Conservation (phyloP, 1,139 yeast genomes). For the Suhomyces bolitotheri region DNA sequence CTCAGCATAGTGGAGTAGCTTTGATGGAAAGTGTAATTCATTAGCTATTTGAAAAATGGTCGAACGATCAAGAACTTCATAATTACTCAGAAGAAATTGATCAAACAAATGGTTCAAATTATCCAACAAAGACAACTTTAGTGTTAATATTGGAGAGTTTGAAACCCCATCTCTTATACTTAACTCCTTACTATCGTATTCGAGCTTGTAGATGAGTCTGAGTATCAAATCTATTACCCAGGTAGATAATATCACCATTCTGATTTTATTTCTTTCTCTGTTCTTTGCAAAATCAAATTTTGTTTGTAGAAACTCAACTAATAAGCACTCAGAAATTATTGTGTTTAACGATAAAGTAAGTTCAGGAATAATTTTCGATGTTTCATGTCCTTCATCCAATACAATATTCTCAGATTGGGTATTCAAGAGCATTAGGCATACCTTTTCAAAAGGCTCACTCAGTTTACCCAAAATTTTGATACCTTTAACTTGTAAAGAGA, state of each 20-base stretch:
- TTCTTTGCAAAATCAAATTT: conserved; percentile 48
- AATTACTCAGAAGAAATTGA: conserved; percentile 52
- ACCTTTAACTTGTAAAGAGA: conserved; percentile 48
- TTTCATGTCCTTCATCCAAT: background rate
- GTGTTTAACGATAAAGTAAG: conserved; percentile 4
- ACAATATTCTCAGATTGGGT: conserved; percentile 15
- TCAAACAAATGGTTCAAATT: conserved; percentile 41
- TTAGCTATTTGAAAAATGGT: conserved; percentile 74
- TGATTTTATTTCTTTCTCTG: conserved; percentile 46
- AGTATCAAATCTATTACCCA: conserved; percentile 75
- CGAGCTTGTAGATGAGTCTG: conserved; percentile 26
- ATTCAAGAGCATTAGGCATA: conserved; percentile 64
- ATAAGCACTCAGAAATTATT: conserved; percentile 28
- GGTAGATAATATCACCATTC: conserved; percentile 63
- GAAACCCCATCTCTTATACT: too few species aligned
- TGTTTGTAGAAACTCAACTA: conserved; percentile 57
- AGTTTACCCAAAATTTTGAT: conserved; percentile 65
- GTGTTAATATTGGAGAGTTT: too few species aligned
- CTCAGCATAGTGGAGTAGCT: conserved; percentile 68
- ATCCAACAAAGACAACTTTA: conserved; percentile 13
- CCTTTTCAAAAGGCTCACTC: conserved; percentile 68
- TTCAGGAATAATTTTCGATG: background rate
- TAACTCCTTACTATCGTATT: too few species aligned
- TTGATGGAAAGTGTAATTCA: conserved; percentile 63
- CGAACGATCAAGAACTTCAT: conserved; percentile 53